A percentile compares a stretch with the other conserved stretches of the same genome.
Conservation (phyloP, 2,329 filamentous ascomycete genomes). For the Sporothrix curviconia region DNA sequence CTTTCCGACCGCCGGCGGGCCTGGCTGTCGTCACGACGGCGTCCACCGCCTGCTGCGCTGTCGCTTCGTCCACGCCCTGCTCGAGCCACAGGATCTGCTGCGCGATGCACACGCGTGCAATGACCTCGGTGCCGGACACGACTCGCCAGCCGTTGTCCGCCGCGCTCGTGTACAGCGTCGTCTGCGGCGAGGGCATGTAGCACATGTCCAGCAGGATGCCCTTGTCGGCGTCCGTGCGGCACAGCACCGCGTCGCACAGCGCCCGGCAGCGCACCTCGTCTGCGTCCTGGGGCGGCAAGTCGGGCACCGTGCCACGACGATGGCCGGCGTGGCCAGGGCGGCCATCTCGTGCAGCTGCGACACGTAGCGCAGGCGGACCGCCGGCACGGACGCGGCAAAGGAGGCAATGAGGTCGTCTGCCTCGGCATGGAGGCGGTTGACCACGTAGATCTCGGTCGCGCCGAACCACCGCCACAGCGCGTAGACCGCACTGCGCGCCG, state of each 20-base stretch:
- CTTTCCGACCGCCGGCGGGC: not conserved
- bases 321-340: not conserved
- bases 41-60: not conserved
- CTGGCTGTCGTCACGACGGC: too few species aligned
- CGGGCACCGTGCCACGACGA: not conserved
- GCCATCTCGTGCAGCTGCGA: not conserved
- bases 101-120: not conserved
- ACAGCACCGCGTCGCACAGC: not conserved
- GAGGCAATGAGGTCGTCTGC: not conserved
- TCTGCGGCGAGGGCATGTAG: conserved; percentile 1
- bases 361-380: not conserved
- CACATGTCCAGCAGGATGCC: not conserved
- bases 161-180: not conserved
- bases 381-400: not conserved
- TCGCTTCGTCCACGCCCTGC: not conserved
- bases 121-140: not conserved
- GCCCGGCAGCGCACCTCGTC: not conserved
- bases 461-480: conserved; percentile 2
- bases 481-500: not conserved
- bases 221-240: not conserved
- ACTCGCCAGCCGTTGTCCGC: not conserved
- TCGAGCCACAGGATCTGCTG: not conserved
- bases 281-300: not conserved
- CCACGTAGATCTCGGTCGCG: not conserved
- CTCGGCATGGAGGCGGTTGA: not conserved